A percentile compares a stretch with the other conserved stretches of the same genome.
Conservation (phyloP, 805 yeast genomes). For the Lipomyces orientalis region DNA sequence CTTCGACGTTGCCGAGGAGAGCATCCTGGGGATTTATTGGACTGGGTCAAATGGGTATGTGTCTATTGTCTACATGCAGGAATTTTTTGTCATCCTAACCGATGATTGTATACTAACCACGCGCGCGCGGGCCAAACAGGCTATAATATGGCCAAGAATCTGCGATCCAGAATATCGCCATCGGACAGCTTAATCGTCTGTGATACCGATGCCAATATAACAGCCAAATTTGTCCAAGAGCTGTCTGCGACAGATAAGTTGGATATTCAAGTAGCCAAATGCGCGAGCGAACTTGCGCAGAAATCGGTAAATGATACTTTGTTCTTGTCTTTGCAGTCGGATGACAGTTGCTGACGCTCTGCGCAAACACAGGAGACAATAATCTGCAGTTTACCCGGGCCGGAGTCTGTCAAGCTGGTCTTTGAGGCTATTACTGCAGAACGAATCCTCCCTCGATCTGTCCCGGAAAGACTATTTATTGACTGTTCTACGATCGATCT, state of each 20-base stretch:
- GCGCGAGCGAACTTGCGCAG: constrained; percentile 6
- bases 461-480: constrained; percentile 5
- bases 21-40: constrained; percentile 9
- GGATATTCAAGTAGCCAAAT: constrained; percentile 5
- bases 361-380: constrained; percentile 4
- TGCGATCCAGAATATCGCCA: not conserved
- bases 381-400: constrained; percentile 6
- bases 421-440: not conserved
- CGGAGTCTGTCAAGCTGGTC: constrained; percentile 5
- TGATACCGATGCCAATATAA: not conserved
- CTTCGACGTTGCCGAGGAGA: not conserved
- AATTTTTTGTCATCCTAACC: not conserved
- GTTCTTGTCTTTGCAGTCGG: not conserved
- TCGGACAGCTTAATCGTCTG: constrained; percentile 11
- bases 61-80: not conserved
- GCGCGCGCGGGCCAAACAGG: not conserved
- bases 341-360: not conserved
- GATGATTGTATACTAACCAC: not conserved
- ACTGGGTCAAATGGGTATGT: constrained; percentile 12
- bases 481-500: constrained; percentile 10
- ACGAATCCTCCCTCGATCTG: not conserved
- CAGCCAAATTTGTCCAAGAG: constrained; percentile 6
- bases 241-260: not conserved
- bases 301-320: not conserved
- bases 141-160: constrained; percentile 9